These are phyloP conservation scores for Ophiostoma ulmi DNA, from an alignment of 2,329 filamentous ascomycete genomes.

Conservation along the genomic window DNA sequence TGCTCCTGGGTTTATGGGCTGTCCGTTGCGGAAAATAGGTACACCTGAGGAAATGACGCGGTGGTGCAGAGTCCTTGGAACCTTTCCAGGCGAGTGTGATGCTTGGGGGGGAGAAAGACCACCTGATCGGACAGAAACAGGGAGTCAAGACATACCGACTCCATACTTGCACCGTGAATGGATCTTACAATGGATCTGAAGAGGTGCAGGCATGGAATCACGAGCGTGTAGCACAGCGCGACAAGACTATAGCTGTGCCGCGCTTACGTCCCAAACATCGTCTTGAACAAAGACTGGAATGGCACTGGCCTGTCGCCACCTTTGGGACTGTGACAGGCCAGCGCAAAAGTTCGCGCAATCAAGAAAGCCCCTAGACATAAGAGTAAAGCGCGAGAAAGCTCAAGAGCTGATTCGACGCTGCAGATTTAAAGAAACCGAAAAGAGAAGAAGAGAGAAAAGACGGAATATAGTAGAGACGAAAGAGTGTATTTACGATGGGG, in stretches of 20 bases:
- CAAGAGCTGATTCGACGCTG: conserved; percentile 41
- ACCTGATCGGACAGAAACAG: conserved; percentile 53
- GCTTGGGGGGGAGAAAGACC: conserved; percentile 48
- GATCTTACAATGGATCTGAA: conserved; percentile 36
- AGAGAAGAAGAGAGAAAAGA: conserved; percentile 23
- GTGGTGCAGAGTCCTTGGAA: conserved; percentile 21
- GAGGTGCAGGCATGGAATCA: conserved; percentile 71
- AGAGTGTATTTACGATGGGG: conserved; percentile 24
- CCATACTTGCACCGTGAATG: conserved; percentile 66
- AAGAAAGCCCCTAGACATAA: conserved; percentile 82
- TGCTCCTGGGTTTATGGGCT: conserved; percentile 55
- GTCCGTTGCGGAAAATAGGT: conserved; percentile 51
- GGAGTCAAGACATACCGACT: conserved; percentile 71
- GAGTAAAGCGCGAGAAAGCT: conserved; percentile 76
- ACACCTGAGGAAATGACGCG: conserved; percentile 45
- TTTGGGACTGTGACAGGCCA: conserved; percentile 75
- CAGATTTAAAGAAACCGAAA: conserved; percentile 32
- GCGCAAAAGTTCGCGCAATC: conserved; percentile 80
- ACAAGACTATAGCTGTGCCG: conserved; percentile 50
- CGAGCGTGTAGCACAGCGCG: conserved; percentile 62
- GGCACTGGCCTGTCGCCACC: conserved; percentile 13
- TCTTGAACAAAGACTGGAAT: conserved; percentile 67
- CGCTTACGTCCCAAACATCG: conserved; percentile 82
- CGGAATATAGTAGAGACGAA: conserved; percentile 23
- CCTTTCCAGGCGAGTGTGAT: conserved; percentile 32